A percentile compares a stretch with the other conserved stretches of the same genome.
Evolutionary conservation across 768 basidiomycete species (phyloP).

Genomic region (Favolaschia claudopus): DNA sequence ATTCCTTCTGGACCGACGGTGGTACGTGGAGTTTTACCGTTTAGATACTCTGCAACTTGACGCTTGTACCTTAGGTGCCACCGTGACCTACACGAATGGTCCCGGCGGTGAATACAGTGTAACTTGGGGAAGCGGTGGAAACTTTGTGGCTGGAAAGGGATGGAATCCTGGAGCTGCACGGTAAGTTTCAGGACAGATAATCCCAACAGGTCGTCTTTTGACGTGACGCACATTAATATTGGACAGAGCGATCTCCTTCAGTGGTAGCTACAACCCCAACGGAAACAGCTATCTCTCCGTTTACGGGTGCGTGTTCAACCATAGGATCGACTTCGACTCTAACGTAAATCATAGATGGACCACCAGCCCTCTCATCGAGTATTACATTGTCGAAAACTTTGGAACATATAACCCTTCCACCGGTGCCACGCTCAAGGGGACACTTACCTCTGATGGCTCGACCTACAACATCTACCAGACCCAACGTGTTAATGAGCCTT

Average conservation of each 20-base stretch:
- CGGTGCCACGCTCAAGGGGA: slow-evolving; percentile 34
- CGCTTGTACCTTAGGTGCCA: too few relatives aligned
- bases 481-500: slow-evolving; percentile 41
- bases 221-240: too few relatives aligned
- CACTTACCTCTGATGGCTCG: slow-evolving; percentile 40
- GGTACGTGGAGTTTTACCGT: too few relatives aligned
- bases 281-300: slow-evolving; percentile 43
- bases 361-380: slow-evolving; percentile 41
- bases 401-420: slow-evolving; percentile 39
- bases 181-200: slow-evolving; percentile 12
- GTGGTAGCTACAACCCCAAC: slow-evolving; percentile 33
- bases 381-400: slow-evolving; percentile 41
- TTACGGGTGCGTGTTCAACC: not conserved
- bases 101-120: slow-evolving; percentile 39
- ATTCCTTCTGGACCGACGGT: slow-evolving; percentile 40
- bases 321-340: not conserved
- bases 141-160: slow-evolving; percentile 44
- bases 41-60: too few relatives aligned
- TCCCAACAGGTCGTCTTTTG: too few relatives aligned
- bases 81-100: slow-evolving; percentile 40
- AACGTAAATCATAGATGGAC: slow-evolving; percentile 40
- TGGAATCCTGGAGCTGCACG: slow-evolving; percentile 40
- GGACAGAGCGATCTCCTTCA: slow-evolving; percentile 35
- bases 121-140: slow-evolving; percentile 35
- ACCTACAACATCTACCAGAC: slow-evolving; percentile 41